phyloP scores from a whole-genome alignment of 768 basidiomycete species.

The Panaeolus papilionaceus region DNA sequence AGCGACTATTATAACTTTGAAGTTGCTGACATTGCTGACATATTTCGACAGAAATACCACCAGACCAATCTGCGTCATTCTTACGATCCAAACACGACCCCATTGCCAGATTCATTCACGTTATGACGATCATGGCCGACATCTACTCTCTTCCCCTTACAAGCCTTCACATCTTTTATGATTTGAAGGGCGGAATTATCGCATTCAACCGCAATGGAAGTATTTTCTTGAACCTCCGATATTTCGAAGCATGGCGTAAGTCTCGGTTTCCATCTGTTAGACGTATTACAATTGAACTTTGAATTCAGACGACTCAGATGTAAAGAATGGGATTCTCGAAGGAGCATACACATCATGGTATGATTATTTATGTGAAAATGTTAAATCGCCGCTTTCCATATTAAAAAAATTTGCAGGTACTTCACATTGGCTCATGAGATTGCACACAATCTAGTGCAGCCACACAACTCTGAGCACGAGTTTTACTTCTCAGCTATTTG shows the following conservation, averaged over 20 bases:
- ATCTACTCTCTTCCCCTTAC: constrained; percentile 78
- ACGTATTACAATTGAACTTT: background rate
- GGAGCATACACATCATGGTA: constrained; percentile 87
- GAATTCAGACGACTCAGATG: constrained; percentile 70
- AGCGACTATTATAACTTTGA: background rate
- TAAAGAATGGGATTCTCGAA: constrained; percentile 53
- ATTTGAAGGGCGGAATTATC: constrained; percentile 78
- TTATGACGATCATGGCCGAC: constrained; percentile 67
- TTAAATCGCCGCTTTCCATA: background rate
- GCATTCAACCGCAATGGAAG: constrained; percentile 93
- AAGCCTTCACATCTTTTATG: constrained; percentile 88
- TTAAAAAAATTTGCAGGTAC: constrained; percentile 57
- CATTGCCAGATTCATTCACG: constrained; percentile 74
- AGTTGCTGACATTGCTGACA: background rate
- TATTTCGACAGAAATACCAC: constrained; percentile 56
- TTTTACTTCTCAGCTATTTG: constrained; percentile 95
- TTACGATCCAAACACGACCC: constrained; percentile 59
- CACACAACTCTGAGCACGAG: constrained; percentile 91
- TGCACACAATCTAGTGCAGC: constrained; percentile 87
- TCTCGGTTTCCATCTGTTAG: constrained; percentile 24
- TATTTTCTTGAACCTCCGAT: constrained; percentile 88
- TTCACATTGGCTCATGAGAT: constrained; percentile 93
- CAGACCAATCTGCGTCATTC: constrained; percentile 47
- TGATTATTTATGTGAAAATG: constrained; percentile 22
- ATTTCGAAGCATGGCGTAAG: constrained; percentile 88